Evolutionary conservation across 495 filamentous ascomycete genomes (phyloP).

Genomic region (Penicillium steckii): DNA sequence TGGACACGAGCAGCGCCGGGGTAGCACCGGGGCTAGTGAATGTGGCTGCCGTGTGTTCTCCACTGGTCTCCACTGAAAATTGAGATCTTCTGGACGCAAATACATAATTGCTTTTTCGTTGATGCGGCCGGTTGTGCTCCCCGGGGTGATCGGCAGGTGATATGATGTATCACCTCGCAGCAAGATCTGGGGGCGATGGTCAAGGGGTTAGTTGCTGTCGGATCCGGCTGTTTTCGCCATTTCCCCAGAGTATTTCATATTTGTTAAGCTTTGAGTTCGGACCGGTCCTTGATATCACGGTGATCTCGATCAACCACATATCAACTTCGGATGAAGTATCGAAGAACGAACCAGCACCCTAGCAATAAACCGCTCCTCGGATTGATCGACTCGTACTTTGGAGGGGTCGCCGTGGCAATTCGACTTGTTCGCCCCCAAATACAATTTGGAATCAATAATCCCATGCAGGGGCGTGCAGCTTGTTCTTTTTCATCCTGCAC

Average conservation of each 20-base stretch:
- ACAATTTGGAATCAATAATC: constrained; percentile 8
- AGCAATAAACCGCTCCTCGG: no score
- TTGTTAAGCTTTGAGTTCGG: background rate
- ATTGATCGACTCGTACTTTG: no score
- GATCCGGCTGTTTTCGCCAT: background rate
- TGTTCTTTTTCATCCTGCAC: constrained; percentile 5
- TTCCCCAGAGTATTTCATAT: background rate
- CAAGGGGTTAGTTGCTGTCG: no score
- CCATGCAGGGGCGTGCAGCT: constrained; percentile 3
- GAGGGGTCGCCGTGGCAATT: background rate
- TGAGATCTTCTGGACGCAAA: background rate
- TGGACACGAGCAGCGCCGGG: background rate
- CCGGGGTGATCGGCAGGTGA: background rate
- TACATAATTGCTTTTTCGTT: background rate
- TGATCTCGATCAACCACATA: background rate
- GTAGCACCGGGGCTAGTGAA: background rate
- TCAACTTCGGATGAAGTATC: no score
- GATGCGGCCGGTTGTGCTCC: background rate
- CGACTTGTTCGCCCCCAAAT: background rate
- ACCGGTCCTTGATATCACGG: background rate
- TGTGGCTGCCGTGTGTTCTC: background rate
- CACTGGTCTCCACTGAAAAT: background rate
- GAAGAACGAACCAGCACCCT: no score
- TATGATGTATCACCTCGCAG: background rate
- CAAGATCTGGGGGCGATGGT: background rate